phyloP scores from a whole-genome alignment of 1,284 basidiomycete species.

The Singerocomus inundabilis region DNA sequence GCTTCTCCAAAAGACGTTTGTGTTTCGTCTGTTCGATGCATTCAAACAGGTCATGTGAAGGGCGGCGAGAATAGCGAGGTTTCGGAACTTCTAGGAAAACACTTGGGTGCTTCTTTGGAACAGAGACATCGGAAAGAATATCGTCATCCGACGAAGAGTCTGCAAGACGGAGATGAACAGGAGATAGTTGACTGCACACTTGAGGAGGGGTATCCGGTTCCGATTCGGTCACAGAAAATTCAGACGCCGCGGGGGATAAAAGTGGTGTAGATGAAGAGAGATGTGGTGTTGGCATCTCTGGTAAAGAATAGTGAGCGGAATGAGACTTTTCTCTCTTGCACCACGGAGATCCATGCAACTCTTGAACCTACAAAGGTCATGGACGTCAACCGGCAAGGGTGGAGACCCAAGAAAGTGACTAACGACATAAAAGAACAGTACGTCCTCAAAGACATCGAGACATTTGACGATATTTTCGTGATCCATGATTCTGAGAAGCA shows the following conservation, averaged over 20 bases:
- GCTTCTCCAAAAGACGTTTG: constrained; percentile 74
- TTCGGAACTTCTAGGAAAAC: constrained; percentile 30
- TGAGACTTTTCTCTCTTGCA: constrained; percentile 35
- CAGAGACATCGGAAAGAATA: constrained; percentile 5
- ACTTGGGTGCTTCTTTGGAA: constrained; percentile 12
- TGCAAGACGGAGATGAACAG: constrained; percentile 21
- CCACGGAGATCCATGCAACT: constrained; percentile 91
- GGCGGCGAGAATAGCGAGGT: constrained; percentile 63
- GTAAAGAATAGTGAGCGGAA: constrained; percentile 20
- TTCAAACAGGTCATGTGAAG: constrained; percentile 90
- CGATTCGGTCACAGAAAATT: constrained; percentile 43
- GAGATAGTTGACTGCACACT: constrained; percentile 25
- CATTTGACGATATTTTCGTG: constrained; percentile 84
- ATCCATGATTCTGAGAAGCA: constrained; percentile 70
- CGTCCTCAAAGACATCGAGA: constrained; percentile 82
- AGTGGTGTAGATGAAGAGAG: constrained; percentile 48
- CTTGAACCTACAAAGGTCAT: constrained; percentile 66
- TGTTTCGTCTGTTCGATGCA: constrained; percentile 86
- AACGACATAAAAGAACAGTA: constrained; percentile 83
- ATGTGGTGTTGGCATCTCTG: constrained; percentile 33
- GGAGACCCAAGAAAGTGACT: constrained; percentile 32
- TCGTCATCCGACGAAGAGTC: constrained; percentile 15
- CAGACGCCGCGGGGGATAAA: constrained; percentile 54
- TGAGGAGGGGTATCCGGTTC: constrained; percentile 45
- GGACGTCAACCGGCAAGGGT: constrained; percentile 2